A percentile compares a stretch with the other conserved stretches of the same genome.
These are phyloP conservation scores for Eucalyptus virginea DNA, from an alignment of 345 rosid species.

Conservation along the genomic window DNA sequence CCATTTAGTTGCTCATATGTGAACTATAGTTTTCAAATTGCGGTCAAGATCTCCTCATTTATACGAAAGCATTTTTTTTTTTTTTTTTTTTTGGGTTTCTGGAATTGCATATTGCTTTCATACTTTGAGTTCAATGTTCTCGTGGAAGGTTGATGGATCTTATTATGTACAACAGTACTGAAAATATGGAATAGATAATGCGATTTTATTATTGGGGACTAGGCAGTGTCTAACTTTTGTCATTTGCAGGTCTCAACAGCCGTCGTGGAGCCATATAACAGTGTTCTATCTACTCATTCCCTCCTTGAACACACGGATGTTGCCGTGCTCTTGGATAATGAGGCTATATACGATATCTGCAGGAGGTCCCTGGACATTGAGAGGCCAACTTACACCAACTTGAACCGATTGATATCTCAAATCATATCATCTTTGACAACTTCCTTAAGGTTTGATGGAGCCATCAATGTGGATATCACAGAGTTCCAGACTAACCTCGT, in stretches of 20 bases:
- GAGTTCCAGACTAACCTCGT: slow-evolving; percentile 68
- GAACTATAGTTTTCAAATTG: not conserved
- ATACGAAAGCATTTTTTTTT: not conserved
- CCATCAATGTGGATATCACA: slow-evolving; percentile 57
- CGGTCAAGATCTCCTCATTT: not conserved
- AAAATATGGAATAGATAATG: not conserved
- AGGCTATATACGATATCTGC: slow-evolving; percentile 60
- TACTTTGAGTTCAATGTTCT: not conserved
- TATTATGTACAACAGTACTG: not conserved
- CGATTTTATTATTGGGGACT: not conserved
- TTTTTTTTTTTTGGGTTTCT: not conserved
- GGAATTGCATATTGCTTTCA: not conserved
- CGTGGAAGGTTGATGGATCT: not conserved
- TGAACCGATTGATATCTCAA: slow-evolving; percentile 62
- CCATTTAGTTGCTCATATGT: not conserved
- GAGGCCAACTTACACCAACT: slow-evolving; percentile 57
- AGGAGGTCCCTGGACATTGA: slow-evolving; percentile 50
- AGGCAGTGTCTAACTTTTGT: not conserved
- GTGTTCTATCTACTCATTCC: slow-evolving; percentile 58
- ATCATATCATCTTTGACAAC: slow-evolving; percentile 57
- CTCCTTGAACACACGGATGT: slow-evolving; percentile 67
- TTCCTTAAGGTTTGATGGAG: slow-evolving; percentile 54
- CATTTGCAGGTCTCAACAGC: slow-evolving; percentile 25
- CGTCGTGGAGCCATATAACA: slow-evolving; percentile 62
- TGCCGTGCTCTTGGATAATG: slow-evolving; percentile 59